Evolutionary conservation across 129 eudicot species (phyloP).

Genomic region (Flaveria robusta): DNA sequence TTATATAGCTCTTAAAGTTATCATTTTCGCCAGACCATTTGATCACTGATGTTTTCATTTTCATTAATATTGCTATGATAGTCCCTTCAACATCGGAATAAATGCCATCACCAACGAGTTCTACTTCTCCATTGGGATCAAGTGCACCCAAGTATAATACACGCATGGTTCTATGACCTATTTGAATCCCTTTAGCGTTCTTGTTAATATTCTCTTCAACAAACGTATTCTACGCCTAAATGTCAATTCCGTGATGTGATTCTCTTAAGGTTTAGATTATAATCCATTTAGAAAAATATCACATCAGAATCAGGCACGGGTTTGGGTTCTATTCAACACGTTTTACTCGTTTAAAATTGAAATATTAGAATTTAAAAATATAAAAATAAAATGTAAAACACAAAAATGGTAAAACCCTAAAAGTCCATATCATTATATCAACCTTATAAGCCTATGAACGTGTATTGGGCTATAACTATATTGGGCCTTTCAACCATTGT

Average conservation of each 20-base stretch:
- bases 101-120: slow-evolving; percentile 6
- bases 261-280: too few relatives aligned
- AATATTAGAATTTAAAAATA: too few relatives aligned
- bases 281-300: too few relatives aligned
- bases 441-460: too few relatives aligned
- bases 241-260: background rate
- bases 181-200: background rate
- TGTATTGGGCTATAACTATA: background rate
- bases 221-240: too few relatives aligned
- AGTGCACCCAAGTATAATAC: slow-evolving; percentile 9
- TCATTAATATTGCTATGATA: slow-evolving; percentile 9
- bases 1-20: slow-evolving; percentile 24
- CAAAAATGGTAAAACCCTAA: background rate
- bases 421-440: too few relatives aligned
- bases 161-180: slow-evolving; percentile 14
- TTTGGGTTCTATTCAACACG: too few relatives aligned
- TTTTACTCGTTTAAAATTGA: too few relatives aligned
- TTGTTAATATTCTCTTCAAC: too few relatives aligned
- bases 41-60: slow-evolving; percentile 29
- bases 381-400: too few relatives aligned
- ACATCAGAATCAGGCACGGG: too few relatives aligned
- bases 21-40: background rate
- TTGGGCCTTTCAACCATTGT: background rate
- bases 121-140: background rate
- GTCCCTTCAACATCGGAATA: slow-evolving; percentile 1